These are phyloP conservation scores for Scedosporium aurantiacum DNA, from an alignment of 2,329 filamentous ascomycete genomes.

Conservation along the genomic window DNA sequence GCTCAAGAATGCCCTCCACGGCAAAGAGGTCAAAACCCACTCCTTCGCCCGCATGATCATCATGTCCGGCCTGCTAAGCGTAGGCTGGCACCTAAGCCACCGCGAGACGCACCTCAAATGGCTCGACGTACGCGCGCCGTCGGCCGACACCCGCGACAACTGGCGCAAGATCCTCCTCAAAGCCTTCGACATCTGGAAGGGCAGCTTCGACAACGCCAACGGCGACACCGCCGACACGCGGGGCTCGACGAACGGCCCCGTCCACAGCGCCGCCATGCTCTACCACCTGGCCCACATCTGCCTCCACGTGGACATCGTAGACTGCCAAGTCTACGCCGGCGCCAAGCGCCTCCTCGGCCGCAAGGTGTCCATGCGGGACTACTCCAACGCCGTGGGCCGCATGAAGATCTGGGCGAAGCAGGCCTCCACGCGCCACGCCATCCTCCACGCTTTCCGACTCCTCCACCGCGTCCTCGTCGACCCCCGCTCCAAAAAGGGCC, in stretches of 20 bases:
- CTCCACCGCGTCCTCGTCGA: slow-evolving; percentile 61
- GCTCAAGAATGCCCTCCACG: slow-evolving; percentile 72
- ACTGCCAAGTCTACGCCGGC: slow-evolving; percentile 81
- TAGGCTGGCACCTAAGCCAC: slow-evolving; percentile 86
- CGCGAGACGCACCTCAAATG: slow-evolving; percentile 76
- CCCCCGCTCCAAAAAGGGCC: slow-evolving; percentile 26
- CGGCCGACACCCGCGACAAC: slow-evolving; percentile 51
- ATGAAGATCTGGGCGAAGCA: slow-evolving; percentile 73
- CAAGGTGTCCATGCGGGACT: slow-evolving; percentile 66
- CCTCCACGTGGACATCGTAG: slow-evolving; percentile 77
- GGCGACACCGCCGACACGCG: slow-evolving; percentile 23
- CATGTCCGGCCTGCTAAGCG: slow-evolving; percentile 81
- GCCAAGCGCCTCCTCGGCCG: slow-evolving; percentile 67
- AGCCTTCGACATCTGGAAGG: slow-evolving; percentile 81
- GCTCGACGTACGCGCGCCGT: slow-evolving; percentile 55
- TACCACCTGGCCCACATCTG: slow-evolving; percentile 85
- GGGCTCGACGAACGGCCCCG: slow-evolving; percentile 47
- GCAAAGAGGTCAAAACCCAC: slow-evolving; percentile 71
- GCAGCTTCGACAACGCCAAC: slow-evolving; percentile 60
- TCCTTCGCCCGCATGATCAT: slow-evolving; percentile 82
- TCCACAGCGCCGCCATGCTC: slow-evolving; percentile 68
- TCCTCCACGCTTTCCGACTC: slow-evolving; percentile 75
- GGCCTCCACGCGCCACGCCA: slow-evolving; percentile 65
- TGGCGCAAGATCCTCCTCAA: slow-evolving; percentile 68
- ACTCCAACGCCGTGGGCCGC: slow-evolving; percentile 58